Conservation (phyloP, 2,329 filamentous ascomycete species). For the Clonostachys rosea region DNA sequence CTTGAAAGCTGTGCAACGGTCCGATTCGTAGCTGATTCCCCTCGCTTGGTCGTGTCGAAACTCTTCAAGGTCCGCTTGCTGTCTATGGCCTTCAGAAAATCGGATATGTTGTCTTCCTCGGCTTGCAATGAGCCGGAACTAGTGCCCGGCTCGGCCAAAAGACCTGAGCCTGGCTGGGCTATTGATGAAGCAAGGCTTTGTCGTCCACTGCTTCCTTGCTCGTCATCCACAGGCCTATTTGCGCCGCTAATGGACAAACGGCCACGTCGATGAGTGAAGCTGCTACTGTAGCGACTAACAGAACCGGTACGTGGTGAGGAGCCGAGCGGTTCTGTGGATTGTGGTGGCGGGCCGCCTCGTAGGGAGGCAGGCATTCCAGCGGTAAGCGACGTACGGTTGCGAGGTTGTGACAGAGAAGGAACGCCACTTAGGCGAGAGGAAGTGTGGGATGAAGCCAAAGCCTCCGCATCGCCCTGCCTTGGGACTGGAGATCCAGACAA, state of each 20-base stretch:
- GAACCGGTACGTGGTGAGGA: constrained; percentile 76
- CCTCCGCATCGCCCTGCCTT: constrained; percentile 41
- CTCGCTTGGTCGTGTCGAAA: constrained; percentile 64
- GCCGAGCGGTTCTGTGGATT: constrained; percentile 59
- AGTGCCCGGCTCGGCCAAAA: constrained; percentile 66
- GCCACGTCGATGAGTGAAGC: constrained; percentile 80
- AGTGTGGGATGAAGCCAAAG: constrained; percentile 52
- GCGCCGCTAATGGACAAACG: constrained; percentile 72
- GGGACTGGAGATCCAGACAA: constrained; percentile 80
- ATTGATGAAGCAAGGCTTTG: constrained; percentile 68
- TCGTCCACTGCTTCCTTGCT: constrained; percentile 75
- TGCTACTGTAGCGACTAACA: constrained; percentile 86
- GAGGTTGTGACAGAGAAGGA: constrained; percentile 44
- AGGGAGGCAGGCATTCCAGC: constrained; percentile 72
- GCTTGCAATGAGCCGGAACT: constrained; percentile 64
- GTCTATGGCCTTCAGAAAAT: constrained; percentile 87
- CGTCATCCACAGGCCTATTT: constrained; percentile 63
- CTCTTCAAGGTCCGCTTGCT: constrained; percentile 81
- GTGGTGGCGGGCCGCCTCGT: constrained; percentile 56
- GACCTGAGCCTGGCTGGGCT: constrained; percentile 70
- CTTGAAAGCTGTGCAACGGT: constrained; percentile 77
- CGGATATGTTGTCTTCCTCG: constrained; percentile 90
- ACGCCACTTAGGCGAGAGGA: constrained; percentile 40
- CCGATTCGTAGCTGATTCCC: constrained; percentile 66
- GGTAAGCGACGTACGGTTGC: constrained; percentile 69